phyloP scores from a whole-genome alignment of 805 yeast genomes.

The Hanseniaspora pseudoguilliermondii region DNA sequence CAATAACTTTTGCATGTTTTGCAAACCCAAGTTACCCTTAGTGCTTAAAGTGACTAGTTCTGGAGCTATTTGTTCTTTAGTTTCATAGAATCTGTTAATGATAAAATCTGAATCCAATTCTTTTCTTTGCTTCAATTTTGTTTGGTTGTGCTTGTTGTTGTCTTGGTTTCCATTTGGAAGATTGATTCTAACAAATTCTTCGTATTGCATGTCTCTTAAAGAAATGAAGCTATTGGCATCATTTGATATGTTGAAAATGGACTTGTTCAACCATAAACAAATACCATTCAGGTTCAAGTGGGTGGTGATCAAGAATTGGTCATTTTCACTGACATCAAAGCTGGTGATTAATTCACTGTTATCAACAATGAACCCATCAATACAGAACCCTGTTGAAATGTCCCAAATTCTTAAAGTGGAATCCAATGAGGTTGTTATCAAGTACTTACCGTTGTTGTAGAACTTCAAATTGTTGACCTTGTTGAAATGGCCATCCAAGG shows the following conservation, averaged over 20 bases:
- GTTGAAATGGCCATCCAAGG: conserved; percentile 78
- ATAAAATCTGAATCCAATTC: conserved; percentile 27
- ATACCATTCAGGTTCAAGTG: conserved; percentile 87
- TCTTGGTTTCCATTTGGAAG: conserved; percentile 73
- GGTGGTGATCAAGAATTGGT: conserved; percentile 82
- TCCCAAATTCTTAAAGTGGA: conserved; percentile 93
- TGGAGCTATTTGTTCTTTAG: conserved; percentile 50
- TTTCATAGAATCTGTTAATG: conserved; percentile 31
- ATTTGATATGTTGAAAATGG: conserved; percentile 54
- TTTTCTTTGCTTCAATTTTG: conserved; percentile 16
- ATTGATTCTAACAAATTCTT: conserved; percentile 48
- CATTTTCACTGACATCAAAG: conserved; percentile 69
- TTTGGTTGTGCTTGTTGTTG: conserved; percentile 42
- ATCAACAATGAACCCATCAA: conserved; percentile 73
- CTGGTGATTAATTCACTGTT: conserved; percentile 55
- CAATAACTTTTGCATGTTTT: conserved; percentile 60
- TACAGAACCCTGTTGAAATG: conserved; percentile 90
- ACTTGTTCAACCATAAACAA: conserved; percentile 79
- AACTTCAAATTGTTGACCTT: conserved; percentile 80
- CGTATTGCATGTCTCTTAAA: conserved; percentile 62
- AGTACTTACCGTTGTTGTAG: conserved; percentile 92
- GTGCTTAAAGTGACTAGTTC: conserved; percentile 59
- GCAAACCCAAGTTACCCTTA: conserved; percentile 45
- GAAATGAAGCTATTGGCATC: conserved; percentile 33
- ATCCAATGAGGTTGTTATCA: conserved; percentile 71